Evolutionary conservation across 441 rosid species (phyloP), one percentile per base, ranked within the genome.

Genomic region (Brassica balearica): DNA sequence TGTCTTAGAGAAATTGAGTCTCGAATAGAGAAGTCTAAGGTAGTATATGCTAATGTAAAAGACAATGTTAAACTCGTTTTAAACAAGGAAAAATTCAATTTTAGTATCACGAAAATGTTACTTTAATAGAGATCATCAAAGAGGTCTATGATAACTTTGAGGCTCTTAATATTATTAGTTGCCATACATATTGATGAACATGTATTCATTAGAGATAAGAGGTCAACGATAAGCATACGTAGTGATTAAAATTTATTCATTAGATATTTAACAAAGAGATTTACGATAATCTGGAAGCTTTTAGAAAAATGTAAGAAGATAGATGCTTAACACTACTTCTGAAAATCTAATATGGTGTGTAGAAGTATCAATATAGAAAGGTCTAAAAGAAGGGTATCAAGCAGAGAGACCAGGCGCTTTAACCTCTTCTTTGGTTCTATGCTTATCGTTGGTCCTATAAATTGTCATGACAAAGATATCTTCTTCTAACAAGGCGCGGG

Each of bases 401-500:
- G 84, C 87, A 6, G 90, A 75, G 27, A 79, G 83, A 25, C 94
- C 96, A 1, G 91, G 85, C 80, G 87, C 82, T 80, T 70, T 83
- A 77, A 86, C 90, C 71, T 92, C 94, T 69, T 87, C 81, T 79
- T 88, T 89, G 0, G 95, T 91, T 81, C 96, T 86, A 29, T 87
- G 91, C 85, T 91, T 92, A 19, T 96, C 95, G 79, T 88, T 87
- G 68, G 92, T 80, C 77, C 95, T 86, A 68, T 94, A 94, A 4
- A 92, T 82, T 15, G 98, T 89, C 97, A 94, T 94, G 12, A 88
- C 88, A 58, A 91, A 91, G 27, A 94, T 88, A 82, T 94, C 98
- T 0, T 89, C 92, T 86, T 85, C 89, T 3, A 92, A 84, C 29
- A 94, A 88, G 15, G 98, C 92, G 2, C 92, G 34, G 34, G 34